Base-by-base conservation (phyloP, 2,329 filamentous ascomycete genomes). In the Ampelomyces quisqualis region DNA sequence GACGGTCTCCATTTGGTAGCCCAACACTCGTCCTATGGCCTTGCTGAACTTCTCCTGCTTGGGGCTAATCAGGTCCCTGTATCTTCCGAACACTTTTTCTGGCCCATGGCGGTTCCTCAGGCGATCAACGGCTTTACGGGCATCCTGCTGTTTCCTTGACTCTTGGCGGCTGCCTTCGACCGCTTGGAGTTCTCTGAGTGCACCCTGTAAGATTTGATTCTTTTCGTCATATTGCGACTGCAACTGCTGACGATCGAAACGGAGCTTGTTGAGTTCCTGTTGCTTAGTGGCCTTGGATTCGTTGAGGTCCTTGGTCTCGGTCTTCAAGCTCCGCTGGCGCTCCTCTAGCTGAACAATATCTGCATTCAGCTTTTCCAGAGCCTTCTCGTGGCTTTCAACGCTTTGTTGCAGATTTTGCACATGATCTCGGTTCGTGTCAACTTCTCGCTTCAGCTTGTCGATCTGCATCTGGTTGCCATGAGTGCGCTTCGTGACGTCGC, bases 11-110 rank as follows among this genome's bases (percentile, higher is more conserved):
- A 95, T 95, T 62, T 97, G 88, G 39, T 88, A 83, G 35, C 93
- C 93, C 3, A 98, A 80, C 5, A 95, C 90, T 15, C 89, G 94
- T 57, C 88, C 89, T 49, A 98, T 88, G 31, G 93, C 93, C 54
- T 93, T 88, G 50, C 93, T 88, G 60, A 85, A 98, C 67, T 96
- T 97, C 71, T 95, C 96, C 72, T 96, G 89, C 69, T 96, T 97
- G 1, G 93, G 91, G 53, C 88, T 90, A 73, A 93, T 96, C 28
- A 98, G 79, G 52, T 95, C 89, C 49, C 89, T 88, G 31, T 97
- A 81, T 31, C 91, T 84, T 14, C 93, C 93, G 53, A 88, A 88
- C 30, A 98, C 91, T 38, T 57, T 60, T 32, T 91, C 91, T 3
- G 53, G 42, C 1, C 90, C 88, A 57, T 90, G 95, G 49, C 95